phyloP scores from a whole-genome alignment of 2,329 filamentous ascomycete genomes.

The Colletotrichum chlorophyti region DNA sequence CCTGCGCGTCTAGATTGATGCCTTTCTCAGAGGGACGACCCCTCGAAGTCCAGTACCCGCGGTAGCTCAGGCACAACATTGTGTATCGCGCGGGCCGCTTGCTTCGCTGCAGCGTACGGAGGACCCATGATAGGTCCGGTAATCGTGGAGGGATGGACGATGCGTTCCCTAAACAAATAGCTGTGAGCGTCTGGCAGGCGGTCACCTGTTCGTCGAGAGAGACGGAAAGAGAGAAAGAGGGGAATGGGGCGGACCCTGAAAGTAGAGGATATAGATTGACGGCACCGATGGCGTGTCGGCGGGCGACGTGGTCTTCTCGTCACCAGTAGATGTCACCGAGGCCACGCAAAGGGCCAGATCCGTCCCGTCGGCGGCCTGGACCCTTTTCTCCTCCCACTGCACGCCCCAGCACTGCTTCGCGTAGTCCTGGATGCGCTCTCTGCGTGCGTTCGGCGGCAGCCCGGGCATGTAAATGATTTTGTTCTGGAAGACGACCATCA shows the following conservation, averaged over 20 bases:
- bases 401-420: slow-evolving; percentile 64
- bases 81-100: slow-evolving; percentile 47
- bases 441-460: slow-evolving; percentile 72
- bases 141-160: slow-evolving; percentile 64
- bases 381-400: slow-evolving; percentile 70
- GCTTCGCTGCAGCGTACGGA: slow-evolving; percentile 50
- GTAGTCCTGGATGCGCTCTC: slow-evolving; percentile 72
- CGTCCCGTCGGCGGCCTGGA: slow-evolving; percentile 69
- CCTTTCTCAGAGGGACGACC: slow-evolving; percentile 75
- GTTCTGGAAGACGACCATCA: slow-evolving; percentile 81
- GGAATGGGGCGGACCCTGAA: slow-evolving; percentile 52
- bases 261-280: slow-evolving; percentile 62
- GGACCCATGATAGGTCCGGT: slow-evolving; percentile 60
- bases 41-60: slow-evolving; percentile 80
- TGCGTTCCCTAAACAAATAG: slow-evolving; percentile 57
- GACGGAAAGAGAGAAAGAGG: not conserved
- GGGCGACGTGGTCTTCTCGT: slow-evolving; percentile 18
- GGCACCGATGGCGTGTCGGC: slow-evolving; percentile 24
- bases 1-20: slow-evolving; percentile 72
- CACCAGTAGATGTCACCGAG: slow-evolving; percentile 40
- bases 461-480: slow-evolving; percentile 84
- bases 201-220: slow-evolving; percentile 16
- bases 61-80: slow-evolving; percentile 66
- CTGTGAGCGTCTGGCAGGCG: slow-evolving; percentile 8
- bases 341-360: slow-evolving; percentile 66